phyloP scores from a whole-genome alignment of 179 eudicot genomes.

The Drosera spatulata region DNA sequence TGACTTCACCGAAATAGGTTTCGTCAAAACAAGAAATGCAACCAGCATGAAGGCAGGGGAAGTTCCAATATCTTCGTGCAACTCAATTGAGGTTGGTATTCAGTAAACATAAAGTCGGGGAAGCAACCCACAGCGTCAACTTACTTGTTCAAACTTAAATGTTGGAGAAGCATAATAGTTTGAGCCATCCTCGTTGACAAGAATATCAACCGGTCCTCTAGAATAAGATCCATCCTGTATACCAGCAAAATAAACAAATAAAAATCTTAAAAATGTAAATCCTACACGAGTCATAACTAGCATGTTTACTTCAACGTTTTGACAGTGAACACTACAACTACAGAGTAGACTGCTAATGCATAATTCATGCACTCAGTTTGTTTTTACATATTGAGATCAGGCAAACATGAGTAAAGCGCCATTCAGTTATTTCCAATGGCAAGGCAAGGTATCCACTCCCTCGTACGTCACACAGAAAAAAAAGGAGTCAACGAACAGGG shows the following conservation, averaged over 20 bases:
- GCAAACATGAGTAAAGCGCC: too few relatives aligned
- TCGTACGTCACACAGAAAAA: too few relatives aligned
- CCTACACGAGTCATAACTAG: too few relatives aligned
- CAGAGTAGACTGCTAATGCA: too few relatives aligned
- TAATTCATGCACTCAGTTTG: too few relatives aligned
- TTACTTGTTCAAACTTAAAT: conserved; percentile 88
- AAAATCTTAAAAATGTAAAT: background rate
- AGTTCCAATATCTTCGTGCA: background rate
- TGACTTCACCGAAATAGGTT: too few relatives aligned
- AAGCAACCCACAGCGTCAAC: conserved; percentile 7
- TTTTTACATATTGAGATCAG: too few relatives aligned
- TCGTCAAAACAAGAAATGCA: background rate
- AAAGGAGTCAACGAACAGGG: too few relatives aligned
- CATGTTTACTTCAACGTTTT: too few relatives aligned
- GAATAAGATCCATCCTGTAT: conserved; percentile 96
- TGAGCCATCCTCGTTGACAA: conserved; percentile 67
- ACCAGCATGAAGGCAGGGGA: background rate
- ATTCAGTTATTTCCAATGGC: background rate
- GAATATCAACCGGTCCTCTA: conserved; percentile 92
- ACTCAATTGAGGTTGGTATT: background rate
- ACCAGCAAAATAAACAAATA: conserved; percentile 1
- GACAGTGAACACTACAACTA: too few relatives aligned
- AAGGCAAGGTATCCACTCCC: background rate
- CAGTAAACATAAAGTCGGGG: background rate
- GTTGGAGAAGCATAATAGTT: conserved; percentile 75